Base-by-base conservation (phyloP, 768 basidiomycete species). In the Tylopilus felleus region DNA sequence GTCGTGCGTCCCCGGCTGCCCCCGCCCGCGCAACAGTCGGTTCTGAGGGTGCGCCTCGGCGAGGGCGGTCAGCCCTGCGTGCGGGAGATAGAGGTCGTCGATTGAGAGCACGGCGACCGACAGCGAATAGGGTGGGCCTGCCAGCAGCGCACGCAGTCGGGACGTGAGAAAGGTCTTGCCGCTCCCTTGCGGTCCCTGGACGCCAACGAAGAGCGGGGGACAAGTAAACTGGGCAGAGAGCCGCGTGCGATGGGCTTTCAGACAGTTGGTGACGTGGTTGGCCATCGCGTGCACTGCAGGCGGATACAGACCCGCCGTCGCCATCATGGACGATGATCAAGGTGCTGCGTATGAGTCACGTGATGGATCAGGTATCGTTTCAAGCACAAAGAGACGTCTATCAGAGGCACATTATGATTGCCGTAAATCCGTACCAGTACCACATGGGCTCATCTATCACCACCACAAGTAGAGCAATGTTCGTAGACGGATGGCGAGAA, bases 141-240 rank as follows among this genome's bases (percentile, higher is more conserved):
- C 46, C 74, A 79, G 67, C 60, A 64, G 28, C 60, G 64, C 55
- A 63, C 79, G 67, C 27, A 95, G 75, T 27, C 75, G 78, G 6
- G 77, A 75, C 5, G 90, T 84, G 25, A 93, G 76, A 65, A 80
- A 92, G 0, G 93, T 88, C 75, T 98, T 98, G 31, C 95, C 94
- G 49, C 88, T 90, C 12, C 95, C 95, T 71, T 98, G 95, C 0
- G 95, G 93, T 1, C 95, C 95, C 72, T 97, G 95, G 16, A 97
- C 65, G 3, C 85, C 93, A 13, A 95, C 83, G 56, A 97, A 88
- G 16, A 97, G 74, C 4, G 95, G 93, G 22, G 68, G 66, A 12
- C 13, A 49, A 7, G 14, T 46, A 9, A 39, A 25, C n/a, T 23
- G 41, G n/a, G 53, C 8, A 19, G 49, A 23, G 51, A 52, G 49